Percentiles rank a stretch among this genome's conserved stretches.
Conservation (phyloP, 352 stramenopile species). For the Phytopythium helicoides region DNA sequence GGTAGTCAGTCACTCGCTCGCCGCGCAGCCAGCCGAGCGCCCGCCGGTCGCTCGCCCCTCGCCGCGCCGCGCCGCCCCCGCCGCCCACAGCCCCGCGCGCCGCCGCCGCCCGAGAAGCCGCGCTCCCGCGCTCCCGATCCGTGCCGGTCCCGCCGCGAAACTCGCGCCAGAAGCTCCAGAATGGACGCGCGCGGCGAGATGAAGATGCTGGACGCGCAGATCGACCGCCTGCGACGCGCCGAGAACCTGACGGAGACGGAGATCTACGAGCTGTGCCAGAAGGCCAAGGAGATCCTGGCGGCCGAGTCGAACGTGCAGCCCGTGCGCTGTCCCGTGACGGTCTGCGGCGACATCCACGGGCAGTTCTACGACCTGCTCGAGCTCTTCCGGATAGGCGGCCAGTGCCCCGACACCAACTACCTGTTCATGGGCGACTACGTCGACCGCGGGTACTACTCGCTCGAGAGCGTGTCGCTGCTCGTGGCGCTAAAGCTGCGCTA, state of each 20-base stretch:
- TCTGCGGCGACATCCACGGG: slow-evolving; percentile 88
- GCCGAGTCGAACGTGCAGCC: slow-evolving; percentile 86
- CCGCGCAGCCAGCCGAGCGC: too few relatives aligned
- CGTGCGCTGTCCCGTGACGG: slow-evolving; percentile 81
- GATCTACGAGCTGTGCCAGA: slow-evolving; percentile 88
- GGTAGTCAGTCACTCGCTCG: background rate
- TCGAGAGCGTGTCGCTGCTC: slow-evolving; percentile 82
- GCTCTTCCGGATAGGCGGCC: slow-evolving; percentile 88
- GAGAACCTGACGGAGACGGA: slow-evolving; percentile 90
- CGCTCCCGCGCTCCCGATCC: too few relatives aligned
- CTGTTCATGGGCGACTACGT: slow-evolving; percentile 91
- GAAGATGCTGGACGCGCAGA: slow-evolving; percentile 86
- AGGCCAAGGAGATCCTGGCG: slow-evolving; percentile 87
- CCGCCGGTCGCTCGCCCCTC: background rate
- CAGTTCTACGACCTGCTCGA: slow-evolving; percentile 90
- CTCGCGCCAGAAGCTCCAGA: slow-evolving; percentile 7
- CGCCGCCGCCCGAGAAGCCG: too few relatives aligned
- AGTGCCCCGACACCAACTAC: slow-evolving; percentile 89
- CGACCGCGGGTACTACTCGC: slow-evolving; percentile 86
- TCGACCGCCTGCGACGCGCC: slow-evolving; percentile 73
- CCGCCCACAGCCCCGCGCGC: slow-evolving; percentile 11
- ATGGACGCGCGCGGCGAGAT: slow-evolving; percentile 83
- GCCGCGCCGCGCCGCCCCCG: background rate
- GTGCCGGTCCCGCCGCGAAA: too few relatives aligned
- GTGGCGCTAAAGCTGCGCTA: slow-evolving; percentile 86